These are phyloP conservation scores for Cladophialophora exuberans DNA, from an alignment of 2,329 filamentous ascomycete species.

Conservation along the genomic window DNA sequence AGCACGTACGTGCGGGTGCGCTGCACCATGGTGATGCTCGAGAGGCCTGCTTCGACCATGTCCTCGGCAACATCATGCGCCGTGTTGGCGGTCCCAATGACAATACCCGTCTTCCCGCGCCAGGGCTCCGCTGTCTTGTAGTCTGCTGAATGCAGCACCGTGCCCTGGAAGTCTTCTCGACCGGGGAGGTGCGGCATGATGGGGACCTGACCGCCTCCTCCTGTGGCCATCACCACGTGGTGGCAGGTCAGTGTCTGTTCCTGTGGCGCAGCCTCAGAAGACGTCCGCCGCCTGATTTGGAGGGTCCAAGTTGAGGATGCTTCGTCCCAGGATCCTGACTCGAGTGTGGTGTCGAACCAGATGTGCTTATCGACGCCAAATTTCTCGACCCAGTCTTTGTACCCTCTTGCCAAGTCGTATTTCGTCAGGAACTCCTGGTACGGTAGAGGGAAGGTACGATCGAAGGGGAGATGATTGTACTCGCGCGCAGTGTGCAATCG, in stretches of 20 bases:
- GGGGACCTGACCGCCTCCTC: constrained; percentile 20
- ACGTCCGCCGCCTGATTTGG: constrained; percentile 31
- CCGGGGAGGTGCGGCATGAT: constrained; percentile 33
- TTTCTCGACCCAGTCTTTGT: constrained; percentile 31
- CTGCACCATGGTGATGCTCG: constrained; percentile 53
- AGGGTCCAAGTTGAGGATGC: constrained; percentile 46
- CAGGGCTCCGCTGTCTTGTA: constrained; percentile 40
- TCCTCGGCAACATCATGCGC: constrained; percentile 54
- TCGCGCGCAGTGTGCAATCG: constrained; percentile 35
- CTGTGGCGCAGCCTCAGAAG: too few relatives aligned
- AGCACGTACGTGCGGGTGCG: constrained; percentile 44
- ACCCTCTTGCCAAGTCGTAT: constrained; percentile 31
- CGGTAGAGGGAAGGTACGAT: constrained; percentile 33
- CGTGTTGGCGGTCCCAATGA: constrained; percentile 54
- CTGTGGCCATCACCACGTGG: constrained; percentile 19
- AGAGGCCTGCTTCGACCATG: constrained; percentile 47
- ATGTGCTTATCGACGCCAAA: constrained; percentile 43
- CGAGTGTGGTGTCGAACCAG: constrained; percentile 46
- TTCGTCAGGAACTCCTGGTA: constrained; percentile 36
- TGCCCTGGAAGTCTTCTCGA: constrained; percentile 43
- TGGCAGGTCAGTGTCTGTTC: constrained; percentile 4
- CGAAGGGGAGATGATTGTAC: constrained; percentile 35
- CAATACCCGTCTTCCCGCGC: constrained; percentile 48
- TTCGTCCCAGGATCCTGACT: constrained; percentile 45
- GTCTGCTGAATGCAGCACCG: constrained; percentile 40